Evolutionary conservation across 2,329 filamentous ascomycete species (phyloP), one percentile per base, ranked within the genome.

Genomic region (Teratosphaeria viscida): DNA sequence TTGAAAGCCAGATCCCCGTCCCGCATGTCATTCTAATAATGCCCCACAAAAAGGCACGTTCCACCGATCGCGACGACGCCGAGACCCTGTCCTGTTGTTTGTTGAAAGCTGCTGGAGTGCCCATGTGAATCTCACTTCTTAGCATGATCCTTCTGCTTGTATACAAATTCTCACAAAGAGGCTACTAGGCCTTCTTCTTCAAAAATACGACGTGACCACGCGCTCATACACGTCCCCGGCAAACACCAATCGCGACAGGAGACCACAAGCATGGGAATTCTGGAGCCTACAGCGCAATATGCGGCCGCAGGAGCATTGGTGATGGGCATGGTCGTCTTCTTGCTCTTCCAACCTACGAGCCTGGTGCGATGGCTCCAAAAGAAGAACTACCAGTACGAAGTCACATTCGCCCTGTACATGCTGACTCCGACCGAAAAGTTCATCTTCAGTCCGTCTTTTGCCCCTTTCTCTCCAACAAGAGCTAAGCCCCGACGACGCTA

Each of bases 351-450:
- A 43, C 75, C 82, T 11, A 77, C 79, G 29, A 75, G 76, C 35
- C 72, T 95, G 68, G 83, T 89, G 65, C 86, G 87, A 74, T 96
- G 92, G 90, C 81, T 97, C 66, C 86, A 91, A 76, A 84, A 92
- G 75, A 99, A 99, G 82, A 86, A 92, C 74, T 96, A 97, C 80
- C 94, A 97, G 80, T 91, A 97, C 73, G 94, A 99, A 78, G 92
- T 97, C 74, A 96, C 92, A 12, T 94, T 95, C 76, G 88, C 89
- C 62, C 83, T 97, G 29, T 97, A 99, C 81, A 97, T 99, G 89
- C 87, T 96, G 68, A 96, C 92, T 43, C 88, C 91, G 1, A 91
- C 88, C 57, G 94, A 99, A 80, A 96, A 96, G 75, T 92, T 96
- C 76, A 87, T 96, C 69, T 95, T 97, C 77, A 97, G 94, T 97